Conservation (phyloP, 768 basidiomycete genomes). For the Gloeostereum incarnatum region DNA sequence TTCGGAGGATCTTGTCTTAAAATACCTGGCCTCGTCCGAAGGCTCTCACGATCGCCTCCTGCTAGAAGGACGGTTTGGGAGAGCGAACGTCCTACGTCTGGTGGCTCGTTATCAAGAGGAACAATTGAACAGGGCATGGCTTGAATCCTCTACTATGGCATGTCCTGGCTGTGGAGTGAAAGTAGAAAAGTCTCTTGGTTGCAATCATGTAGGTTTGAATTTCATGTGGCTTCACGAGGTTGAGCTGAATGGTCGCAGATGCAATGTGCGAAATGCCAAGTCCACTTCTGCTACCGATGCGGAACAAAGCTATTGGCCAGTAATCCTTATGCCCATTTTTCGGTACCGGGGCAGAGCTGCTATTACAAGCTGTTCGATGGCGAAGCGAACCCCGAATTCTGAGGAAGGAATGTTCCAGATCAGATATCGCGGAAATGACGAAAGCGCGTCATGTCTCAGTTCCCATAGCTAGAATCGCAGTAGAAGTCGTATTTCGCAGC, state of each 20-base stretch:
- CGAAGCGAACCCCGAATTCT: slow-evolving; percentile 38
- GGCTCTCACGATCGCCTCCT: slow-evolving; percentile 34
- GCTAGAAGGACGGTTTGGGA: slow-evolving; percentile 62
- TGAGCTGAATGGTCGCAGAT: slow-evolving; percentile 35
- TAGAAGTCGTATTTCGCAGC: too few species aligned
- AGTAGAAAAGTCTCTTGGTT: slow-evolving; percentile 72
- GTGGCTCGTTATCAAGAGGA: slow-evolving; percentile 64
- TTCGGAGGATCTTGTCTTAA: slow-evolving; percentile 53
- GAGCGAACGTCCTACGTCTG: slow-evolving; percentile 46
- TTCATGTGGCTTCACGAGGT: slow-evolving; percentile 3
- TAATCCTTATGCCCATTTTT: slow-evolving; percentile 67
- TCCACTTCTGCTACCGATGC: slow-evolving; percentile 82
- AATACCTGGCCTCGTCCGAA: slow-evolving; percentile 54
- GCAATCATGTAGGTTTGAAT: slow-evolving; percentile 68
- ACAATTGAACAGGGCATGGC: slow-evolving; percentile 64
- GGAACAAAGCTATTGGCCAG: slow-evolving; percentile 36
- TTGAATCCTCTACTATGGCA: slow-evolving; percentile 54
- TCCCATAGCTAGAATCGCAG: slow-evolving; percentile 19
- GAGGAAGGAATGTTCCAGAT: slow-evolving; percentile 24
- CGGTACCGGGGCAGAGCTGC: slow-evolving; percentile 38
- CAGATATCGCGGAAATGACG: neutral
- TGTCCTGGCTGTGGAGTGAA: slow-evolving; percentile 68
- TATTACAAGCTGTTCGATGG: slow-evolving; percentile 64
- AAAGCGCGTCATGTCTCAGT: neutral
- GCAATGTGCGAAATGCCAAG: slow-evolving; percentile 65